Base-by-base conservation (phyloP, 768 basidiomycete genomes). In the Tylopilus felleus region DNA sequence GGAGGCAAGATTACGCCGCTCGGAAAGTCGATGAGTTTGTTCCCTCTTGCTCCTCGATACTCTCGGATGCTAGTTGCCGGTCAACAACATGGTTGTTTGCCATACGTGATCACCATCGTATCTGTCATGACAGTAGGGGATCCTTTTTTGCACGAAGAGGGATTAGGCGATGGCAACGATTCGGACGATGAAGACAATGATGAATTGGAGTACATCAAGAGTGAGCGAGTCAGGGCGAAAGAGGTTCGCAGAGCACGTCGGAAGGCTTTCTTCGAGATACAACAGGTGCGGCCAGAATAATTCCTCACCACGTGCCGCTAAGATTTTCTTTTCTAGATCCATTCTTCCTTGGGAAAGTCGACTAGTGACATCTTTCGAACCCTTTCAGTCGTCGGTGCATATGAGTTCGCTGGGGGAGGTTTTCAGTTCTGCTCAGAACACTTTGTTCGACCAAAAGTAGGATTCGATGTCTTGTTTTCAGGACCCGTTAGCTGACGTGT, bases 331-430 rank as follows among this genome's bases (percentile, higher is more conserved):
- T 23, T 49, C 14, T 60, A 96, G 93, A 73, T 75, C 22, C 93
- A 97, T 70, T 77, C 85, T 4, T 82, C 86, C 2, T 76, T 98
- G 29, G 97, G 97, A 12, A 80, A 81, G 49, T 84, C 78, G 21
- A 78, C 78, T 7, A 97, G 94, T 67, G 97, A 99, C 64, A 70
- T 93, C 28, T 90, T 98, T 73, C 86, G 88, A 61, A 72, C 88
- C 31, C 77, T 99, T 9, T 94, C 95, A 14, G 93, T 96, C n/a
- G 85, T 97, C 17, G 97, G 97, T 0, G 97, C 96, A 4, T 98
- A 93, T 68, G 95, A 97, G 67, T 96, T 88, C 68, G 88, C 89
- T 21, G 88, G 90, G 9, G 90, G 89, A 23, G 84, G 84, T 2
- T 79, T 81, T 52, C 69, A 78, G 21, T 99, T 98, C 70, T 99